Base-by-base conservation (phyloP, 805 yeast species). In the Kuraishia floccosa region DNA sequence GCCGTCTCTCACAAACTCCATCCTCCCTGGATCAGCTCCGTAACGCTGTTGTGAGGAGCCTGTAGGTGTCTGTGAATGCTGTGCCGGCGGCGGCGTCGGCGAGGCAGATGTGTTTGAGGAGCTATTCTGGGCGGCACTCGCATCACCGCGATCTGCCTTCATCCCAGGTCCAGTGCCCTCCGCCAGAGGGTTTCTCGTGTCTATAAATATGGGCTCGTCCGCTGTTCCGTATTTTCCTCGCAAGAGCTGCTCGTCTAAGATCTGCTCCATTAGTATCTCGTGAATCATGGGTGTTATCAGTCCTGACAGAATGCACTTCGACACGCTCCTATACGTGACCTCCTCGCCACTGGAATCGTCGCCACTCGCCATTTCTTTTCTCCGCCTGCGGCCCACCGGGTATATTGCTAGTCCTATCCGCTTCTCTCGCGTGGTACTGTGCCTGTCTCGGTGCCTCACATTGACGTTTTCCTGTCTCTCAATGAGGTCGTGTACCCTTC, bases 21-120 rank as follows among this genome's bases (percentile, higher is more conserved):
- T 32, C 25, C 59, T 30, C 13, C 58, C 59, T n/a, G 47, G 39
- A 32, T 54, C 58, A n/a, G n/a, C n/a, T n/a, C n/a, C n/a, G n/a
- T n/a, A n/a, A n/a, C n/a, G n/a, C n/a, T n/a, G n/a, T n/a, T n/a
- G n/a, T n/a, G n/a, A n/a, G n/a, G n/a, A n/a, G n/a, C n/a, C n/a
- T n/a, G n/a, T n/a, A n/a, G n/a, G n/a, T n/a, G n/a, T n/a, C n/a
- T n/a, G n/a, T n/a, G n/a, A n/a, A 5, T 24, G 22, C 29, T 32
- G 38, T 8, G 28, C 25, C 11, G 39, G 41, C 8, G 30, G 27
- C 2, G 43, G 46, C 32, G 43, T 46, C 11, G 50, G 46, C 33
- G 13, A 11, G 16, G 6, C 21, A 10, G 14, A 17, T 13, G 26
- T 10, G 6, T 25, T 13, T n/a, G n/a, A n/a, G n/a, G n/a, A n/a